A percentile compares a stretch with the other conserved stretches of the same genome.
phyloP scores from a whole-genome alignment of 1,284 basidiomycete species.

The Entoloma clypeatum region DNA sequence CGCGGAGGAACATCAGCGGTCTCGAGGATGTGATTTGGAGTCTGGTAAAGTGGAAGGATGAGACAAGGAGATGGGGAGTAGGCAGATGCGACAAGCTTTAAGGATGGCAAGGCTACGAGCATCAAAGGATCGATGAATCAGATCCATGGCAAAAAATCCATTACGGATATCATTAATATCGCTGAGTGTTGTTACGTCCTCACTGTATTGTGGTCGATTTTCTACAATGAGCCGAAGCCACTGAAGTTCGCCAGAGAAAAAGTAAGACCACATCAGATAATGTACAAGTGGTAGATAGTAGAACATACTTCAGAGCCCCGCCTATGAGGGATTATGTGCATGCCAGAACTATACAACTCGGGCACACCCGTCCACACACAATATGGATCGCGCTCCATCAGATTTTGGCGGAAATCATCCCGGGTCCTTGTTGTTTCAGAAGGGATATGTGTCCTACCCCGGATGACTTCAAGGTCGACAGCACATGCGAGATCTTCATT shows the following conservation, averaged over 20 bases:
- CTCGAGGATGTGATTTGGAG: slow-evolving; percentile 21
- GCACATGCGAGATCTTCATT: slow-evolving; percentile 12
- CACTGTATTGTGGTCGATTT: slow-evolving; percentile 15
- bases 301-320: slow-evolving; percentile 16
- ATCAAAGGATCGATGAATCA: slow-evolving; percentile 10
- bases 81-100: slow-evolving; percentile 16
- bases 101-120: slow-evolving; percentile 13
- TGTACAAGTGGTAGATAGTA: slow-evolving; percentile 10
- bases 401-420: slow-evolving; percentile 11
- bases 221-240: slow-evolving; percentile 18
- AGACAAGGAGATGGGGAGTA: slow-evolving; percentile 2
- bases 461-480: slow-evolving; percentile 17
- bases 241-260: slow-evolving; percentile 10
- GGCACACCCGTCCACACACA: slow-evolving; percentile 15
- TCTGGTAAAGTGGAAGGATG: slow-evolving; percentile 13
- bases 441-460: slow-evolving; percentile 9
- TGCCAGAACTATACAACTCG: slow-evolving; percentile 7
- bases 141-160: slow-evolving; percentile 5
- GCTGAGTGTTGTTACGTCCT: slow-evolving; percentile 12
- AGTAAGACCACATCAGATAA: slow-evolving; percentile 6
- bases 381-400: slow-evolving; percentile 15
- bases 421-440: slow-evolving; percentile 16
- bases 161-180: slow-evolving; percentile 9
- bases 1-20: no score
- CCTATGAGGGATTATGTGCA: slow-evolving; percentile 17